A percentile compares a stretch with the other conserved stretches of the same genome.
Conservation (phyloP, 768 basidiomycete genomes). For the Hygrocybe coccinea region DNA sequence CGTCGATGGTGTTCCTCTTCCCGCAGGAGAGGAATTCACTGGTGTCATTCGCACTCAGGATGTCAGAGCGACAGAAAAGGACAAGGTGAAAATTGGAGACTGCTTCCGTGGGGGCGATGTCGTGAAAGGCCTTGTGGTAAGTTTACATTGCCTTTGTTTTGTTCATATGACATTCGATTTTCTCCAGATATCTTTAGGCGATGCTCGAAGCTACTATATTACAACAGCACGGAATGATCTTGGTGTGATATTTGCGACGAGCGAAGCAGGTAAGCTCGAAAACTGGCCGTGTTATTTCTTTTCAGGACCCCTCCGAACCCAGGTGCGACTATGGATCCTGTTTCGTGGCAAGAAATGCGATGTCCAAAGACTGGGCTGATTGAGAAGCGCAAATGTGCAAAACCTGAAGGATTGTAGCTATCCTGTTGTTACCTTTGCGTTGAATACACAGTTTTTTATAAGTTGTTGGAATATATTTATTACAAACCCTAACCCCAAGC, state of each 20-base stretch:
- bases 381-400: conserved; percentile 83
- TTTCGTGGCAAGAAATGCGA: conserved; percentile 90
- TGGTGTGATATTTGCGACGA: conserved; percentile 86
- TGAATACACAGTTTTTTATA: not conserved
- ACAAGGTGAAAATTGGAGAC: conserved; percentile 82
- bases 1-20: conserved; percentile 80
- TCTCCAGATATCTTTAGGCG: conserved; percentile 80
- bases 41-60: conserved; percentile 88
- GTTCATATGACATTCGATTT: not conserved
- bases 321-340: conserved; percentile 80
- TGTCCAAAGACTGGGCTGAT: conserved; percentile 75
- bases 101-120: conserved; percentile 93
- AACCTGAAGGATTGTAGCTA: conserved; percentile 60
- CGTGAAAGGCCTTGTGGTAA: conserved; percentile 78
- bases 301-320: not conserved
- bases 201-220: conserved; percentile 87
- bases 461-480: not conserved
- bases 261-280: conserved; percentile 62
- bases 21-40: conserved; percentile 80
- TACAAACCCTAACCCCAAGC: conserved; percentile 1
- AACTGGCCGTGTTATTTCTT: not conserved
- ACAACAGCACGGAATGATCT: conserved; percentile 88
- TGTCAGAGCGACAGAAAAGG: conserved; percentile 85
- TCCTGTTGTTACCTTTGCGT: too few relatives aligned
- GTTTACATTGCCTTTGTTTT: conserved; percentile 22